Conservation (phyloP, 331 rosid species). For the Saraca asoca region DNA sequence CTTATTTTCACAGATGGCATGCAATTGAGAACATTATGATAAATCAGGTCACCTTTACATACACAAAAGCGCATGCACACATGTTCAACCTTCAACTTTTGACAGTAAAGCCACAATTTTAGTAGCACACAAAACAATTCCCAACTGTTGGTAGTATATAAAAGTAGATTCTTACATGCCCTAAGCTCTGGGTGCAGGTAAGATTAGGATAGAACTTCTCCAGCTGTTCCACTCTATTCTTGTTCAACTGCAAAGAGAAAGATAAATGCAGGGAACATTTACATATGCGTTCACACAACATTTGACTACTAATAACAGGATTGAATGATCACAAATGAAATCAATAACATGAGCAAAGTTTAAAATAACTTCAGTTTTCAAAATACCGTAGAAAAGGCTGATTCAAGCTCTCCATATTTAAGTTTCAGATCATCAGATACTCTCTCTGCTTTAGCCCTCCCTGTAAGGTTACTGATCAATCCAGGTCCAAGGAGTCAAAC, state of each 20-base stretch:
- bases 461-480: constrained; percentile 51
- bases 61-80: background rate
- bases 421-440: constrained; percentile 62
- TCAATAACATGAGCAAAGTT: background rate
- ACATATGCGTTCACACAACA: constrained; percentile 25
- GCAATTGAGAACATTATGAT: constrained; percentile 22
- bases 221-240: constrained; percentile 76
- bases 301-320: constrained; percentile 17
- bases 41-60: constrained; percentile 10
- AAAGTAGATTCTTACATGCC: constrained; percentile 64
- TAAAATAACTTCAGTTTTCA: constrained; percentile 11
- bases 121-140: constrained; percentile 14
- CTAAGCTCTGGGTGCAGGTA: constrained; percentile 87
- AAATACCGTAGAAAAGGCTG: constrained; percentile 73
- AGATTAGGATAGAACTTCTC: constrained; percentile 89
- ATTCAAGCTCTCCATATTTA: constrained; percentile 71
- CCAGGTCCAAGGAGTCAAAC: constrained; percentile 30
- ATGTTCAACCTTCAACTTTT: constrained; percentile 6
- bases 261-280: constrained; percentile 29
- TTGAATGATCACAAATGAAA: background rate
- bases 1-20: constrained; percentile 15
- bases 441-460: constrained; percentile 65
- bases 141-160: constrained; percentile 25
- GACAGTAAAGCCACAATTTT: constrained; percentile 15
- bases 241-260: constrained; percentile 69